Conservation (phyloP, 257 asterid genomes). For the Forsythia viridissima region DNA sequence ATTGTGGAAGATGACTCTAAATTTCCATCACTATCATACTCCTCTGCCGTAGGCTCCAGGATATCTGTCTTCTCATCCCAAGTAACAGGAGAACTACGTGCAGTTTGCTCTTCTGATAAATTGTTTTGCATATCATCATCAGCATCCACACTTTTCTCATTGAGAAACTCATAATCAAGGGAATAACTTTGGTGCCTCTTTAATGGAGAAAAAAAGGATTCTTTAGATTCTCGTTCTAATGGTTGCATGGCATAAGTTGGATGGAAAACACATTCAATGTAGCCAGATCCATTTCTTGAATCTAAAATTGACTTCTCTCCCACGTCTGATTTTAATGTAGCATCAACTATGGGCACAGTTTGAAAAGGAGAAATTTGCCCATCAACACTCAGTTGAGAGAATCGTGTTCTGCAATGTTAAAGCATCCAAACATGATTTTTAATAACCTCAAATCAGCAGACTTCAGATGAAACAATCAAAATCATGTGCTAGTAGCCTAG, state of each 20-base stretch:
- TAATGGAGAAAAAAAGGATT: constrained; percentile 52
- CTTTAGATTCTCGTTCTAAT: constrained; percentile 58
- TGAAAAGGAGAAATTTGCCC: constrained; percentile 58
- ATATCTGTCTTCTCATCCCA: constrained; percentile 60
- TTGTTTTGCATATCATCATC: constrained; percentile 42
- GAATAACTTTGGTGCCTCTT: constrained; percentile 41
- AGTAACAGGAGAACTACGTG: constrained; percentile 46
- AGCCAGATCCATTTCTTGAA: constrained; percentile 54
- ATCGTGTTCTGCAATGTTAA: constrained; percentile 49
- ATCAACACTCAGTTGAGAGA: constrained; percentile 41
- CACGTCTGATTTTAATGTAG: constrained; percentile 50
- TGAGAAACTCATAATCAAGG: constrained; percentile 50
- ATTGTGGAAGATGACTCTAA: constrained; percentile 39
- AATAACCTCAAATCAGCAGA: background rate
- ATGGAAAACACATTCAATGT: constrained; percentile 46
- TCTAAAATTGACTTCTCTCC: constrained; percentile 50
- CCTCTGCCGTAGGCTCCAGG: constrained; percentile 33
- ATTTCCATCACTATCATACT: constrained; percentile 31
- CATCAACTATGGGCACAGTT: constrained; percentile 50
- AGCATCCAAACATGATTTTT: constrained; percentile 14
- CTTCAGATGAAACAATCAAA: background rate
- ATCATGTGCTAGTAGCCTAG: background rate
- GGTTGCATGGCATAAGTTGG: constrained; percentile 56
- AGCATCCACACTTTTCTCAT: constrained; percentile 42
- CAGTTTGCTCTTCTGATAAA: constrained; percentile 54